Base-by-base conservation (phyloP, 2,329 filamentous ascomycete genomes). In the Phialophora tarda region DNA sequence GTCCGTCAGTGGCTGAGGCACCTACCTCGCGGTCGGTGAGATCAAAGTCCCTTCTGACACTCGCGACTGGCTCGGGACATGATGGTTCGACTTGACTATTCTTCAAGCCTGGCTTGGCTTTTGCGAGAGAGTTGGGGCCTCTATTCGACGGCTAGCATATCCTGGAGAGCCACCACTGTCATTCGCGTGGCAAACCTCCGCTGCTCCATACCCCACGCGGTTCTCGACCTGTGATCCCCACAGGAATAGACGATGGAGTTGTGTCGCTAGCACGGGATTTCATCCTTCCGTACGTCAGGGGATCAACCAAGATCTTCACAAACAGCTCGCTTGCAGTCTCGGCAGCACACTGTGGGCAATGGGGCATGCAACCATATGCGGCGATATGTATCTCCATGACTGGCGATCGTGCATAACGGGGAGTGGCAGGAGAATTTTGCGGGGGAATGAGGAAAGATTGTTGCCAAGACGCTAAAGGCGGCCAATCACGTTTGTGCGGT, bases 81-180 rank as follows among this genome's bases (percentile, higher is more conserved):
- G 21, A 51, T 26, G 24, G 10, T 24, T 51, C 48, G 48, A 51
- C 48, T 51, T 51, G 48, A 26, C 48, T 51, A 24, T 51, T 51
- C 23, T 4, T 26, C 24, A 51, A 51, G 24, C 21, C 48, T 51
- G 48, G 21, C 48, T 50, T 23, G 48, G 48, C 48, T 26, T 51
- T 51, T 1, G 48, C 8, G 38, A 44, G 2, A n/a, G 38, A n/a
- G 14, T 44, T 17, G 38, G 7, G 14, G 5, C 2, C 26, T 6
- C 23, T 4, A 51, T 51, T 26, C 48, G 48, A 28, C 17, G 38
- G 38, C 38, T n/a, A n/a, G 17, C 38, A 44, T 44, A 17, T n/a
- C 38, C 38, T n/a, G 17, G 38, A 17, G 10, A 51, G 23, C 23
- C 8, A 26, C 48, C 23, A 14, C 21, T 28, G 23, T 51, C 48